Percentiles rank a stretch among this genome's conserved stretches.
Conservation (phyloP, 306 rosid genomes). For the Glycyrrhiza uralensis region DNA sequence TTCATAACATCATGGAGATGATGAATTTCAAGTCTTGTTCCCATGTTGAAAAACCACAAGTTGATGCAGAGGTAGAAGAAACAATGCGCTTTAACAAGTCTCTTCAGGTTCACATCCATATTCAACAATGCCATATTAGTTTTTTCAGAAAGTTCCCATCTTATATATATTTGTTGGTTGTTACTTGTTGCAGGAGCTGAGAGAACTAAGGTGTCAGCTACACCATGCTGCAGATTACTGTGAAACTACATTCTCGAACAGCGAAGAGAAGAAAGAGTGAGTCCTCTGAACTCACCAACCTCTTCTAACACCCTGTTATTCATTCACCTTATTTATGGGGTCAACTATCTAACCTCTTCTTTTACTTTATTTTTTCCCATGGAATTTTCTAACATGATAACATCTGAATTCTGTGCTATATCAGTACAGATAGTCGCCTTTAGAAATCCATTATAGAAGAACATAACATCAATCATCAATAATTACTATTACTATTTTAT, state of each 20-base stretch:
- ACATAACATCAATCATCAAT: no score
- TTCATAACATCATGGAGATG: conserved; percentile 37
- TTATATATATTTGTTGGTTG: no score
- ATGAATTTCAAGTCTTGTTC: conserved; percentile 30
- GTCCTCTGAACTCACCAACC: conserved; percentile 27
- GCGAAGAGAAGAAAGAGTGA: conserved; percentile 59
- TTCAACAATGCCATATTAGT: background rate
- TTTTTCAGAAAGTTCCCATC: background rate
- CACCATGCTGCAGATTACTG: conserved; percentile 75
- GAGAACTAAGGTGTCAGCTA: conserved; percentile 66
- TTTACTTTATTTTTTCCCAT: no score
- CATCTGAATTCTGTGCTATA: no score
- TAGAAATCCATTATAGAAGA: no score
- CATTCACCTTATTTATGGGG: no score
- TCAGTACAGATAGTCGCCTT: no score
- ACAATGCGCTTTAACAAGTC: conserved; percentile 48
- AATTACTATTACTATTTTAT: no score
- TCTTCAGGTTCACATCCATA: conserved; percentile 53
- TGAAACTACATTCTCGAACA: conserved; percentile 57
- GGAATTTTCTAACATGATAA: no score
- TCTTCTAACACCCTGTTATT: no score
- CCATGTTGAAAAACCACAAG: conserved; percentile 34
- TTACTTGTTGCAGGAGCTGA: conserved; percentile 50
- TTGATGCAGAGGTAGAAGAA: conserved; percentile 32
- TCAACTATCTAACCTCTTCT: no score